Base-by-base conservation (phyloP, 192 early-diverging fungal species). In the Linnemannia schmuckeri region DNA sequence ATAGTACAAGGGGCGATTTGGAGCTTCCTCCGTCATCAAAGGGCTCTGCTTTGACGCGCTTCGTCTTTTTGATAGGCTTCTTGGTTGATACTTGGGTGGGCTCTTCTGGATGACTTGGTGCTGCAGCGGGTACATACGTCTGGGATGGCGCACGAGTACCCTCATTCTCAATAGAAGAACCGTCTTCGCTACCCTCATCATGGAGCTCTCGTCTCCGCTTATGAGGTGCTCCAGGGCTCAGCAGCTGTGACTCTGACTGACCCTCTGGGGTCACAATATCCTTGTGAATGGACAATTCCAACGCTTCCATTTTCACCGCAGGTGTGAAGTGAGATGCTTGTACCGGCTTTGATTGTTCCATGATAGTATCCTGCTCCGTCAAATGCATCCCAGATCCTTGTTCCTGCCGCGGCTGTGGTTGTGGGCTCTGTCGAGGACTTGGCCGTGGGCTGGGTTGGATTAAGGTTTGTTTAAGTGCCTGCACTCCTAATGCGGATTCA, bases 201-300 rank as follows among this genome's bases (percentile, higher is more conserved):
- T 38, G 75, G 27, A 78, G 61, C 46, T 87, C 76, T 20, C 85
- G 85, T 30, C 85, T 78, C 3, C 85, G 79, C 30, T 87, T 87
- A 63, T 81, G 79, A 18, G 85, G 76, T 1, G 85, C 76, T 35
- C 79, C 85, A 5, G 85, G 66, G 8, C 85, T 81, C 52, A 68
- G 63, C 5, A 87, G 22, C 47, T 61, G 77, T 35, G 70, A 1
- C 37, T 71, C 41, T 24, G 70, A 47, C 12, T 37, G 44, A 0
- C 40, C 57, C 13, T 37, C 49, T 42, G 71, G 8, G 55, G 10
- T 66, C 12, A 66, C 61, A 66, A 66, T 66, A 15, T 66, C 61
- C 30, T 66, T 66, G 10, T 66, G 61, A 33, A 66, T 66, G 0
- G 61, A 27, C 30, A 66, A 12, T 12, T 33, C 30, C 61, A 33